Evolutionary conservation across 2,329 filamentous ascomycete genomes (phyloP), one percentile per base, ranked within the genome.

Genomic region (Annulohypoxylon truncatum): DNA sequence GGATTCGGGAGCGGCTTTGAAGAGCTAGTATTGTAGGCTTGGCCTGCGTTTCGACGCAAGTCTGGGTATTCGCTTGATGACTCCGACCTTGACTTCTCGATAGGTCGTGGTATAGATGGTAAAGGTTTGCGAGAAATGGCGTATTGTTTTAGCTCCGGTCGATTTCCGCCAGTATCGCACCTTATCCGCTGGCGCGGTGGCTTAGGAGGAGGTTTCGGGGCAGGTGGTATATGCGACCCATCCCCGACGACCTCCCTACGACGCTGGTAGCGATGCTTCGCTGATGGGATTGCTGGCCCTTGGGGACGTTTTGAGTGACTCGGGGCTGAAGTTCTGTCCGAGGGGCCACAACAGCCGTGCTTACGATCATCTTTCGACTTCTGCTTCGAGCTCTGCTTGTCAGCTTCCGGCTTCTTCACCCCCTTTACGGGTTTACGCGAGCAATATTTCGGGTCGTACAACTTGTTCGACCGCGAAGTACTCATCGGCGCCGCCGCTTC

Each of bases 401-500:
- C 28, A 4, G 6, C 18, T 42, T 56, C 29, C 22, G 35, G 29
- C 35, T 35, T 42, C 6, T 60, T 58, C 33, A 40, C 20, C n/a
- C 35, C 46, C 51, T 52, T 56, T n/a, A 13, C 12, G 3, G 47
- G 4, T 31, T 31, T 53, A 22, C 13, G 20, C 26, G 40, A 12
- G 15, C 20, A 20, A 2, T 15, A 18, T 13, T 31, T 48, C 3
- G 33, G 5, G 7, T 2, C 3, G 35, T 60, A 15, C 33, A 55
- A 7, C 31, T 48, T 59, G 8, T 18, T 44, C 3, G 40, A 51
- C 5, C 26, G 61, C 18, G 66, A 58, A 7, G 70, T 66, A 20
- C 53, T 46, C 3, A 72, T 65, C 1, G 70, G 66, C 1, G 67
- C 65, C 13, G 72, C 69, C 13, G 44, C 35, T 2, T 54, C 66